Evolutionary conservation across 768 basidiomycete species (phyloP), one percentile per base, ranked within the genome.

Genomic region (Cyathus striatus): DNA sequence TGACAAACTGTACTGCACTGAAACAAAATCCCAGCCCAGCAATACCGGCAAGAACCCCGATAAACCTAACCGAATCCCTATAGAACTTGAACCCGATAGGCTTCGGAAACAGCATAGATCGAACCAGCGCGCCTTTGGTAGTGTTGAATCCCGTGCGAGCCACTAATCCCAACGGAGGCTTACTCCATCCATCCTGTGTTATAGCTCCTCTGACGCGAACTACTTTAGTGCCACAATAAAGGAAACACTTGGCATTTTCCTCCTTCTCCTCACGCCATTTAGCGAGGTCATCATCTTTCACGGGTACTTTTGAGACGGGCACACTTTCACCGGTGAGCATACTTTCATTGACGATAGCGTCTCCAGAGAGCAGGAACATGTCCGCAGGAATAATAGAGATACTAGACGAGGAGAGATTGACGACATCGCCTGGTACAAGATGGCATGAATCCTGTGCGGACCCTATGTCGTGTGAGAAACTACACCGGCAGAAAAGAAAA

Each of bases 71-170:
- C 1, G 90, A 90, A 62, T 93, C 90, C 23, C 85, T 83, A 65
- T 98, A 98, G 66, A 99, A 98, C 61, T 96, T 96, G 79, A 99
- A 99, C 0, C 93, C 95, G 48, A 96, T 93, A 0, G 95, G 94
- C 57, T 96, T 97, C 0, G 96, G 96, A 68, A 94, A 99, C 13
- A 99, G 72, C 95, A 99, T 99, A 0, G 95, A 97, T 18, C 96
- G 78, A 18, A 98, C 81, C 18, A 99, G 70, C 1, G 95, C 88
- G 14, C 96, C 96, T 64, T 98, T 98, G 4, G 96, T 99, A 1
- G 96, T 99, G 60, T 89, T 91, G 66, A 98, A 98, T 1, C 90
- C 93, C 41, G 92, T 96, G 30, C 93, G 73, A 22, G 84, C 83
- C 6, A 98, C 91, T 56, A 95, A 57, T 1, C 83, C 93, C 38